Percentiles rank a stretch among this genome's conserved stretches.
Evolutionary conservation across 495 filamentous ascomycete genomes (phyloP).

Genomic region (Annulohypoxylon moriforme): DNA sequence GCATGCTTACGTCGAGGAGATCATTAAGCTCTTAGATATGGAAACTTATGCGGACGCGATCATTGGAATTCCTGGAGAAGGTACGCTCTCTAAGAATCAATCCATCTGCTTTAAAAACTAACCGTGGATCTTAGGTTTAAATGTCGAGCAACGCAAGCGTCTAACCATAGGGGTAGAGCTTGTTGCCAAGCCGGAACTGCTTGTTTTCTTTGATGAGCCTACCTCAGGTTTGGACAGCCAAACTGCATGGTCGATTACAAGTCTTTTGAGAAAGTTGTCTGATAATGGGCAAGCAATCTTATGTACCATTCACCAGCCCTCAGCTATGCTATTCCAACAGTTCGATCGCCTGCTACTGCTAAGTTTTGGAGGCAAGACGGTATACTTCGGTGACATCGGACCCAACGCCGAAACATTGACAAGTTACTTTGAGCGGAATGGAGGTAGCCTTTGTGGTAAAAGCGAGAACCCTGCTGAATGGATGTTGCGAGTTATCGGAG

Average conservation of each 20-base stretch:
- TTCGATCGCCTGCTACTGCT: conserved; percentile 65
- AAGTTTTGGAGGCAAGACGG: conserved; percentile 63
- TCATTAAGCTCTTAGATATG: conserved; percentile 81
- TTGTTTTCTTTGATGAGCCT: conserved; percentile 91
- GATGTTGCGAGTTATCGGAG: conserved; percentile 94
- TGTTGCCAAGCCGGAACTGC: conserved; percentile 83
- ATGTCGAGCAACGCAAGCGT: conserved; percentile 80
- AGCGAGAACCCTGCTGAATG: conserved; percentile 71
- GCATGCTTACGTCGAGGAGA: conserved; percentile 75
- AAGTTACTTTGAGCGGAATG: conserved; percentile 64
- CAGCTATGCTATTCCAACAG: conserved; percentile 71
- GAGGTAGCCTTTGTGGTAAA: conserved; percentile 57
- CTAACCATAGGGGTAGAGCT: conserved; percentile 90
- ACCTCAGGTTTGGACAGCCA: conserved; percentile 86
- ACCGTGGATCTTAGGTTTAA: conserved; percentile 65
- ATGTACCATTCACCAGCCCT: conserved; percentile 94
- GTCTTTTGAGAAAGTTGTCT: conserved; percentile 80
- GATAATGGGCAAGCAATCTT: conserved; percentile 86
- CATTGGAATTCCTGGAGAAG: conserved; percentile 73
- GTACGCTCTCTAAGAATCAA: conserved; percentile 28
- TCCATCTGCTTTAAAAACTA: background rate
- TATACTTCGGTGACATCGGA: conserved; percentile 65
- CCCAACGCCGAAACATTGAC: conserved; percentile 45
- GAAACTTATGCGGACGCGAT: conserved; percentile 76
- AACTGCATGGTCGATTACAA: conserved; percentile 84